Percentiles rank a stretch among this genome's conserved stretches.
Conservation (phyloP, 495 filamentous ascomycete species). For the Podospora bellae-mahoneyi region DNA sequence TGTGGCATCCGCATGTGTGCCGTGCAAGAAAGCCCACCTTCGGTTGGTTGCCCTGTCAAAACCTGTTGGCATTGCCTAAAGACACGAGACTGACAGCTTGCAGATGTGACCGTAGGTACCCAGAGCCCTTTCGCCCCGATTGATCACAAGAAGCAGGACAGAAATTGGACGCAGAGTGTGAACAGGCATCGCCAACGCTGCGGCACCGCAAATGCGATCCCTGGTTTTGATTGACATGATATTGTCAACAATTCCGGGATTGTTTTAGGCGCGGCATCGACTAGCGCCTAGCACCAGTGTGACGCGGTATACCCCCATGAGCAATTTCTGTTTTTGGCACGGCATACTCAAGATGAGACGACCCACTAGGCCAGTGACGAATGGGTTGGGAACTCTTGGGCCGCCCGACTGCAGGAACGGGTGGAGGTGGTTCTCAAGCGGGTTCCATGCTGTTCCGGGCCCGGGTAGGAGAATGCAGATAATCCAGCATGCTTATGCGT, state of each 20-base stretch:
- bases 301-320: constrained; percentile 25
- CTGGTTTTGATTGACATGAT: constrained; percentile 33
- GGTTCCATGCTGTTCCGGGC: constrained; percentile 24
- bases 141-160: constrained; percentile 15
- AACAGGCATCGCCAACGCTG: constrained; percentile 21
- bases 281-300: constrained; percentile 30
- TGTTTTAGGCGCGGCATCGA: constrained; percentile 33
- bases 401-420: constrained; percentile 30
- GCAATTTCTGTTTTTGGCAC: constrained; percentile 13
- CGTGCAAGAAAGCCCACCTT: constrained; percentile 95
- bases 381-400: constrained; percentile 9
- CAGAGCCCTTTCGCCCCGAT: constrained; percentile 17
- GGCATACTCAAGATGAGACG: constrained; percentile 26
- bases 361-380: constrained; percentile 14
- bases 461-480: constrained; percentile 16
- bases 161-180: constrained; percentile 26
- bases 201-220: constrained; percentile 25
- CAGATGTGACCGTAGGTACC: constrained; percentile 53
- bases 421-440: constrained; percentile 33
- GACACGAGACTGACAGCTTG: constrained; percentile 20
- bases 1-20: constrained; percentile 93
- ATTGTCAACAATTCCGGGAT: constrained; percentile 32
- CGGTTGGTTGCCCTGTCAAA: constrained; percentile 40
- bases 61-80: constrained; percentile 7
- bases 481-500: constrained; percentile 18